These are phyloP conservation scores for Cronartium quercuum DNA, from an alignment of 1,284 basidiomycete genomes.

Conservation along the genomic window DNA sequence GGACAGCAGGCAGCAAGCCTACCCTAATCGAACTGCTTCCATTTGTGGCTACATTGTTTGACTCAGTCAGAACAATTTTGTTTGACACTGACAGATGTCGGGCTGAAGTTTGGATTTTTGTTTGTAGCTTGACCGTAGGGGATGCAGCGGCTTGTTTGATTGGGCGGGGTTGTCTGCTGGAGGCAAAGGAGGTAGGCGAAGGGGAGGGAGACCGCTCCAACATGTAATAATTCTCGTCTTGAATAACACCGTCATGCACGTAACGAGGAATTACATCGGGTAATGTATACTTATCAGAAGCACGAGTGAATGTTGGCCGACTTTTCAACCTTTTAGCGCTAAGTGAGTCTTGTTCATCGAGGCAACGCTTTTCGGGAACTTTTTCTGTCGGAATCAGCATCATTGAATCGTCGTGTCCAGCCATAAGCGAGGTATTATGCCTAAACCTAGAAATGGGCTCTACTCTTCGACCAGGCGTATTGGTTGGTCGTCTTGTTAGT, in stretches of 20 bases:
- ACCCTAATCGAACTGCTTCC: not conserved
- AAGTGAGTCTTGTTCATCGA: not conserved
- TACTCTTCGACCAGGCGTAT: constrained; percentile 29
- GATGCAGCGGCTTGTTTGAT: not conserved
- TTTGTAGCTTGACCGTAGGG: not conserved
- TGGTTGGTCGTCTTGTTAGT: constrained; percentile 2
- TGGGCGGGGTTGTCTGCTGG: not conserved
- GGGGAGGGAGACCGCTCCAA: constrained; percentile 24
- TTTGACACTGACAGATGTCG: not conserved
- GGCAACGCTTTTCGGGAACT: not conserved
- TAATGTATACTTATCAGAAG: not conserved
- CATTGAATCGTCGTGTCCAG: not conserved
- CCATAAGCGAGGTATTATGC: not conserved
- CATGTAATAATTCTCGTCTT: constrained; percentile 7
- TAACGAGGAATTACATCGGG: not conserved
- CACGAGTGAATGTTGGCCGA: not conserved
- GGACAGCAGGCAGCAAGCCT: not conserved
- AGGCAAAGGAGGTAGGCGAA: constrained; percentile 15
- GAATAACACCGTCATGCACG: not conserved
- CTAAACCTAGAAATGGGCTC: not conserved
- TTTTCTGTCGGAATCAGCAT: not conserved
- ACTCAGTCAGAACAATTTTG: not conserved
- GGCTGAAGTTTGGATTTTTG: not conserved
- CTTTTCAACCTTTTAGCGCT: not conserved
- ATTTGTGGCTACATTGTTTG: not conserved